phyloP scores from a whole-genome alignment of 208 protist species.

The Leishmania amazonensis region DNA sequence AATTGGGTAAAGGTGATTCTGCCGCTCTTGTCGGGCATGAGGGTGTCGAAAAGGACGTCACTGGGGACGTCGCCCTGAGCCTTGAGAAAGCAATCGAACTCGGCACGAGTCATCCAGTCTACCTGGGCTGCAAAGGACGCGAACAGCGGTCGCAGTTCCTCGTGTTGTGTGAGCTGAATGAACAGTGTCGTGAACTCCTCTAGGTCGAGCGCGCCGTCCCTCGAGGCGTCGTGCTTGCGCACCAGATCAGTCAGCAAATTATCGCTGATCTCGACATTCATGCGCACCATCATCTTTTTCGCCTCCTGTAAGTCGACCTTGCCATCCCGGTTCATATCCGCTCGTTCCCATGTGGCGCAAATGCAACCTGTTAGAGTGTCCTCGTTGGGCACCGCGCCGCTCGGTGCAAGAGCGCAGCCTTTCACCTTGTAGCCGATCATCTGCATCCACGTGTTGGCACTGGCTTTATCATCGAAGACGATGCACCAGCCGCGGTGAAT shows the following conservation, averaged over 20 bases:
- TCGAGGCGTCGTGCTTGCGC: slow-evolving; percentile 37
- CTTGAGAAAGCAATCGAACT: slow-evolving; percentile 48
- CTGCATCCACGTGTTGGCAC: slow-evolving; percentile 38
- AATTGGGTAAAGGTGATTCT: slow-evolving; percentile 41
- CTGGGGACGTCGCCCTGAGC: slow-evolving; percentile 33
- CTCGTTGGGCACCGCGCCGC: slow-evolving; percentile 7
- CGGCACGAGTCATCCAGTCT: slow-evolving; percentile 41
- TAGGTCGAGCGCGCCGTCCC: slow-evolving; percentile 47
- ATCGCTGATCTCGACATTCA: slow-evolving; percentile 48
- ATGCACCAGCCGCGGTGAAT: slow-evolving; percentile 31
- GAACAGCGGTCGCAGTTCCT: slow-evolving; percentile 48
- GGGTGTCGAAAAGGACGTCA: slow-evolving; percentile 25
- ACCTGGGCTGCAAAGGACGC: slow-evolving; percentile 22
- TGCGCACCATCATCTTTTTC: slow-evolving; percentile 45
- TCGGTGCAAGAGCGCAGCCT: slow-evolving; percentile 11
- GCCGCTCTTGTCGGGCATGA: slow-evolving; percentile 21
- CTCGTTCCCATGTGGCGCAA: slow-evolving; percentile 45
- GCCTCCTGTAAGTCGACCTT: slow-evolving; percentile 49
- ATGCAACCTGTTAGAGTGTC: slow-evolving; percentile 39
- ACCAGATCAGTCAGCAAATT: slow-evolving; percentile 31
- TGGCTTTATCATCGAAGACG: slow-evolving; percentile 32
- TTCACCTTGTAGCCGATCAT: slow-evolving; percentile 42
- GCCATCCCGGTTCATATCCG: slow-evolving; percentile 50
- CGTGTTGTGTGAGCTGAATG: slow-evolving; percentile 37
- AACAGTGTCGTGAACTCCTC: slow-evolving; percentile 61